Percentiles rank a stretch among this genome's conserved stretches.
phyloP scores from a whole-genome alignment of 177 flowering plant species.

The Vitis hybrid region DNA sequence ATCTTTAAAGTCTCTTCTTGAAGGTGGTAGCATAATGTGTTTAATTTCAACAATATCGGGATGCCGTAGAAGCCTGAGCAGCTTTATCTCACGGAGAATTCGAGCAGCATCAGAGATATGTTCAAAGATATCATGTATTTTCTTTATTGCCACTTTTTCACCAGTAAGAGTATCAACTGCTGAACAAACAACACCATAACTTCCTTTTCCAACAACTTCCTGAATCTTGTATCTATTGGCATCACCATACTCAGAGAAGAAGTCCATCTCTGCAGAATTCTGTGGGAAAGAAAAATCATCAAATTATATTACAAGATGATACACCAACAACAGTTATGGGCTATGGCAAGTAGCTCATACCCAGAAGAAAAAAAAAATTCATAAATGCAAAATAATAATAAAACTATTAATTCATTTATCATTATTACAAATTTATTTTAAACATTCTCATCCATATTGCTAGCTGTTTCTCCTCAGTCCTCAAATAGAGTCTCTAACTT shows the following conservation, averaged over 20 bases:
- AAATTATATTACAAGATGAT: not conserved
- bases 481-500: too few relatives aligned
- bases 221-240: slow-evolving; percentile 54
- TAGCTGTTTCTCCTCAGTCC: too few relatives aligned
- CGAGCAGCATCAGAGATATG: slow-evolving; percentile 71
- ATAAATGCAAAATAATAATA: too few relatives aligned
- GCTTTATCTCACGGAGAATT: slow-evolving; percentile 70
- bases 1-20: slow-evolving; percentile 58
- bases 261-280: slow-evolving; percentile 53
- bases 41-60: slow-evolving; percentile 73
- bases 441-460: too few relatives aligned
- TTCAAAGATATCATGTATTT: slow-evolving; percentile 63
- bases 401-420: too few relatives aligned
- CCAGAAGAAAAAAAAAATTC: too few relatives aligned
- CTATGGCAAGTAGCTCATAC: too few relatives aligned
- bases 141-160: slow-evolving; percentile 69
- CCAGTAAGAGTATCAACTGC: slow-evolving; percentile 63
- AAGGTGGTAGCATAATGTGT: slow-evolving; percentile 68
- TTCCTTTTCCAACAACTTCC: slow-evolving; percentile 67
- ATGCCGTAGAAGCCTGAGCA: slow-evolving; percentile 63
- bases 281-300: slow-evolving; percentile 18
- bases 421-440: too few relatives aligned
- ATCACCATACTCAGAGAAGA: slow-evolving; percentile 74
- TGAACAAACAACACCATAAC: slow-evolving; percentile 66
- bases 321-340: not conserved